phyloP scores from a whole-genome alignment of 1,139 yeast species.

The Magnusiomyces clavatus region DNA sequence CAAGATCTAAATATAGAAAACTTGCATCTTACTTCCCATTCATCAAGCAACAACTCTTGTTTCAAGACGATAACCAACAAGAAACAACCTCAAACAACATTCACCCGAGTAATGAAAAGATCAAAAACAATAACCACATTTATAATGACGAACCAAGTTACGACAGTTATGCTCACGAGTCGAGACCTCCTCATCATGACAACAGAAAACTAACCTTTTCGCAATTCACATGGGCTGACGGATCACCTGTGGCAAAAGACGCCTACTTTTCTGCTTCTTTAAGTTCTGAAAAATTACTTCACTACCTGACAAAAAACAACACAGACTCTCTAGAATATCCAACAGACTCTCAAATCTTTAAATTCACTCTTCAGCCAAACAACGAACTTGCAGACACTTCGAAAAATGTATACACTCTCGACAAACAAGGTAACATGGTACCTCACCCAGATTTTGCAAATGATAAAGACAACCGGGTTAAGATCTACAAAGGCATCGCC shows the following conservation, averaged over 20 bases:
- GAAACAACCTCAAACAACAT: background rate
- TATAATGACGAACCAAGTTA: too few species aligned
- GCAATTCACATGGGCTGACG: constrained; percentile 12
- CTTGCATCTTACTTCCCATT: constrained; percentile 4
- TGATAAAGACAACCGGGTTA: constrained; percentile 5
- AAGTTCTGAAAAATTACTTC: constrained; percentile 21
- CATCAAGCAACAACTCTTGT: background rate
- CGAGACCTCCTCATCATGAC: too few species aligned
- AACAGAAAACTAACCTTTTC: too few species aligned
- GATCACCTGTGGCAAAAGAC: constrained; percentile 4
- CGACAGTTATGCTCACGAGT: too few species aligned
- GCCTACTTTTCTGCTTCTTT: constrained; percentile 8
- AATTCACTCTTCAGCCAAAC: constrained; percentile 25
- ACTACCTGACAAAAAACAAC: constrained; percentile 24
- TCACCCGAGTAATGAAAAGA: background rate
- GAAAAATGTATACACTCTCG: constrained; percentile 15
- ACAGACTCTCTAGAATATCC: constrained; percentile 24
- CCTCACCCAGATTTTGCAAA: constrained; percentile 20
- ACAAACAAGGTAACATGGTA: constrained; percentile 19
- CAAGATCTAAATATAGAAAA: constrained; percentile 10
- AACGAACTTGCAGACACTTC: constrained; percentile 11
- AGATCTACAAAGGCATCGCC: constrained; percentile 25
- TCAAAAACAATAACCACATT: background rate
- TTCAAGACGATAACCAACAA: background rate
- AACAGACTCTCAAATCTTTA: constrained; percentile 21